Percentiles rank a stretch among this genome's conserved stretches.
These are phyloP conservation scores for Calocera cornea DNA, from an alignment of 768 basidiomycete genomes.

Conservation along the genomic window DNA sequence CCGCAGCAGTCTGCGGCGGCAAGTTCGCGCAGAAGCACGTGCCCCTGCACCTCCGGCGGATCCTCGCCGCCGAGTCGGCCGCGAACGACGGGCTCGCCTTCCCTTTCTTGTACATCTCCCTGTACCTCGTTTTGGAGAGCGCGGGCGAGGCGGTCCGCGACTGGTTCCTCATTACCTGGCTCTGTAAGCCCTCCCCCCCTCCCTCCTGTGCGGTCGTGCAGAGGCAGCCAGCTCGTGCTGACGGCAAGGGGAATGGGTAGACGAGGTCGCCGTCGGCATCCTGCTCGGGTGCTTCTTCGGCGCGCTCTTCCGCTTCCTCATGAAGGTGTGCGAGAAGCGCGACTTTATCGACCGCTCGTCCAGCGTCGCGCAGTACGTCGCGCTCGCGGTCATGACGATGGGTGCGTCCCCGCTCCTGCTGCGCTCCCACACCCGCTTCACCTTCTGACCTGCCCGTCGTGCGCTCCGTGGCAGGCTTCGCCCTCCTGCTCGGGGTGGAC, in stretches of 20 bases:
- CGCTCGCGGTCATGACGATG: conserved; percentile 69
- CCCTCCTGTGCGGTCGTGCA: background rate
- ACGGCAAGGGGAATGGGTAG: conserved; percentile 25
- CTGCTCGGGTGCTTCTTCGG: conserved; percentile 38
- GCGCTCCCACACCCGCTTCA: background rate
- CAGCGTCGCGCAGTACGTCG: conserved; percentile 83
- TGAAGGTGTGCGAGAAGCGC: conserved; percentile 81
- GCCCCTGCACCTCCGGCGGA: background rate
- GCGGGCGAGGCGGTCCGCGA: conserved; percentile 55
- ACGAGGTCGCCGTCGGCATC: conserved; percentile 64
- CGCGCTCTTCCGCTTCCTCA: conserved; percentile 67
- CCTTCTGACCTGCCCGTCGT: background rate
- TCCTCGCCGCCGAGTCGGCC: conserved; percentile 55
- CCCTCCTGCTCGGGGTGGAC: conserved; percentile 76
- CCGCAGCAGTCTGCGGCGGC: background rate
- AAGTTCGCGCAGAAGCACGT: background rate
- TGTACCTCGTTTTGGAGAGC: conserved; percentile 71
- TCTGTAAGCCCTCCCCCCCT: background rate
- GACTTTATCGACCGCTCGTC: conserved; percentile 88
- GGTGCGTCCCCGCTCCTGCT: conserved; percentile 28
- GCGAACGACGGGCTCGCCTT: conserved; percentile 97
- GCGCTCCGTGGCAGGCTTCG: conserved; percentile 31
- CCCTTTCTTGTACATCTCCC: conserved; percentile 79
- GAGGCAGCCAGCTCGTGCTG: background rate
- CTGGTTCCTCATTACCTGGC: conserved; percentile 62